These are phyloP conservation scores for Barnettozyma vustinii DNA, from an alignment of 805 yeast species.

Conservation along the genomic window DNA sequence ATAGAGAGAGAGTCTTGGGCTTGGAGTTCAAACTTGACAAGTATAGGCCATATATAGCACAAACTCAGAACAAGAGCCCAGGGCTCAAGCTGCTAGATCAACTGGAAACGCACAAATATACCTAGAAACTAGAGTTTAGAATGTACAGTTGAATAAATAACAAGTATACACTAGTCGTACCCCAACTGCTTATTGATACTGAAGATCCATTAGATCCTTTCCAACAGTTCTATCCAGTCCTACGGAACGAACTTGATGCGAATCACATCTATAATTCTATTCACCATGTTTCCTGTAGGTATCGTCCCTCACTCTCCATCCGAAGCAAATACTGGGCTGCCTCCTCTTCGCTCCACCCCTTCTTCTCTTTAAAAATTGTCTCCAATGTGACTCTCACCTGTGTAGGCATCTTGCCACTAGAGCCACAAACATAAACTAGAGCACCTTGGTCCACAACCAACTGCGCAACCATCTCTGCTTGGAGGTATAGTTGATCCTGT, in stretches of 20 bases:
- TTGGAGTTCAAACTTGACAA: too few species aligned
- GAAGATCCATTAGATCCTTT: too few species aligned
- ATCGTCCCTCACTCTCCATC: slow-evolving; percentile 62
- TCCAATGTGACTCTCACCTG: slow-evolving; percentile 78
- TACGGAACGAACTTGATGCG: not conserved
- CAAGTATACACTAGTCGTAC: too few species aligned
- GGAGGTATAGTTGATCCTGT: slow-evolving; percentile 60
- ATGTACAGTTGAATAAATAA: too few species aligned
- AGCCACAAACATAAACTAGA: slow-evolving; percentile 78
- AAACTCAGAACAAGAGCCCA: too few species aligned
- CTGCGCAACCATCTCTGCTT: slow-evolving; percentile 44
- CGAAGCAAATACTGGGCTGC: slow-evolving; percentile 47
- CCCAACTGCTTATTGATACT: too few species aligned
- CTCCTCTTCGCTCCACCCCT: slow-evolving; percentile 34
- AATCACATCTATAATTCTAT: not conserved
- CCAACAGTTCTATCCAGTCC: too few species aligned
- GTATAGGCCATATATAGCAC: too few species aligned
- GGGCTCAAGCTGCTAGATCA: too few species aligned
- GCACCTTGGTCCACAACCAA: slow-evolving; percentile 52
- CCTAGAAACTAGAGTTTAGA: too few species aligned
- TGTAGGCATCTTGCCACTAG: slow-evolving; percentile 90
- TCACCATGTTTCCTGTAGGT: slow-evolving; percentile 89
- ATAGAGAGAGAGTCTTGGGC: too few species aligned
- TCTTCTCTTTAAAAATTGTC: slow-evolving; percentile 48
- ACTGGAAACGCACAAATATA: too few species aligned